Base-by-base conservation (phyloP, 768 basidiomycete species). In the Pluteus cervinus region DNA sequence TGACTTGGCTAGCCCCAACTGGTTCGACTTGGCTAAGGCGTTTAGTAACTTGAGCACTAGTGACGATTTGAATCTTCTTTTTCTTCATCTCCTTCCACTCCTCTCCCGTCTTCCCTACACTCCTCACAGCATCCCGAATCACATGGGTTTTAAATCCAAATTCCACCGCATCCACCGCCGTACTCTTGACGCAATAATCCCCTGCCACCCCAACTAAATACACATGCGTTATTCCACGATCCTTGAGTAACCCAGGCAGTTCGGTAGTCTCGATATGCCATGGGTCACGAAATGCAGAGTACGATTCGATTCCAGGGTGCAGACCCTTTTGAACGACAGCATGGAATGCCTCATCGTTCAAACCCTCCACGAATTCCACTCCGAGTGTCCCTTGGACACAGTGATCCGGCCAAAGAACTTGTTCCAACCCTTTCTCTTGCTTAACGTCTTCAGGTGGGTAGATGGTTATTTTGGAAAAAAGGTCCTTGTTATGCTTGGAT, bases 201-300 rank as follows among this genome's bases (percentile, higher is more conserved):
- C 83, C 77, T 14, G 88, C 87, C 23, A 91, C 58, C 1, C 81
- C 81, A 6, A 71, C 71, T 24, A 87, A 55, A 38, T 76, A 78
- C 12, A 90, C 58, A 39, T 78, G 73, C 10, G 71, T 71, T 8
- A 85, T 66, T 1, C 53, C 61, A 28, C 62, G 57, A 29, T 57
- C 56, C 39, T 54, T 47, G 34, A 81, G 56, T 18, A 65, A 41
- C 16, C 37, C 50, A 35, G 66, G 65, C n/a, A 82, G 68, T 5
- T 66, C 63, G 7, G 75, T 78, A 39, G 61, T 53, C 35, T 61
- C 43, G 39, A 63, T 60, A 17, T 63, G 65, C 65, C 75, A 73
- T n/a, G n/a, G n/a, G n/a, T n/a, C n/a, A n/a, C n/a, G n/a, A 50
- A 90, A 90, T 1, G 81, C 86, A n/a, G 82, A 86, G 52, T 91